Evolutionary conservation across 176 grass and related monocot species (phyloP).

Genomic region (Chloris gayana): DNA sequence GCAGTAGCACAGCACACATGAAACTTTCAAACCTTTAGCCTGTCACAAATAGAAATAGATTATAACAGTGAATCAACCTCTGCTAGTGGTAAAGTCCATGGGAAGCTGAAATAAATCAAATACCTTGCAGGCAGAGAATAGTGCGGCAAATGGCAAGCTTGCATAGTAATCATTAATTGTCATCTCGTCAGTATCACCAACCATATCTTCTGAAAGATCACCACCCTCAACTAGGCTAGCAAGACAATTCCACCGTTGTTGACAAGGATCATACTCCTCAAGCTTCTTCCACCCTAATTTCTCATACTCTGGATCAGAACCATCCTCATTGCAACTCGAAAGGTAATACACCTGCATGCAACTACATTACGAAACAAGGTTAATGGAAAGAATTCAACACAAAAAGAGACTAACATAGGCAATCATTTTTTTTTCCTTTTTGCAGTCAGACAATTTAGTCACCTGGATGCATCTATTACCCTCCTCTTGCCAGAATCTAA

Average conservation of each 20-base stretch:
- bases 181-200: conserved; percentile 56
- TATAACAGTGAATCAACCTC: not conserved
- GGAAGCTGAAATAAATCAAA: conserved; percentile 38
- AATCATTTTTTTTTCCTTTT: not conserved
- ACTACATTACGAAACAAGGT: conserved; percentile 49
- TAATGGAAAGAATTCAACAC: not conserved
- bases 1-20: conserved; percentile 87
- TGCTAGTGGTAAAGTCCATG: conserved; percentile 4
- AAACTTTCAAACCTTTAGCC: conserved; percentile 85
- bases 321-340: conserved; percentile 72
- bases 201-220: conserved; percentile 53
- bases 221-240: conserved; percentile 56
- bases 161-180: conserved; percentile 65
- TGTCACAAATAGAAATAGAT: conserved; percentile 33
- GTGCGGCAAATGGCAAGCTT: conserved; percentile 69
- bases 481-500: conserved; percentile 88
- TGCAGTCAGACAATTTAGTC: conserved; percentile 29
- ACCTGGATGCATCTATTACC: conserved; percentile 88
- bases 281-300: conserved; percentile 83
- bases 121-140: conserved; percentile 78
- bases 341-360: conserved; percentile 81
- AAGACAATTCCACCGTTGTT: conserved; percentile 70
- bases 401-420: not conserved
- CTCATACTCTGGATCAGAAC: conserved; percentile 71
- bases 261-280: conserved; percentile 73